Evolutionary conservation across 345 rosid genomes (phyloP).

Genomic region (Corchorus capsularis): DNA sequence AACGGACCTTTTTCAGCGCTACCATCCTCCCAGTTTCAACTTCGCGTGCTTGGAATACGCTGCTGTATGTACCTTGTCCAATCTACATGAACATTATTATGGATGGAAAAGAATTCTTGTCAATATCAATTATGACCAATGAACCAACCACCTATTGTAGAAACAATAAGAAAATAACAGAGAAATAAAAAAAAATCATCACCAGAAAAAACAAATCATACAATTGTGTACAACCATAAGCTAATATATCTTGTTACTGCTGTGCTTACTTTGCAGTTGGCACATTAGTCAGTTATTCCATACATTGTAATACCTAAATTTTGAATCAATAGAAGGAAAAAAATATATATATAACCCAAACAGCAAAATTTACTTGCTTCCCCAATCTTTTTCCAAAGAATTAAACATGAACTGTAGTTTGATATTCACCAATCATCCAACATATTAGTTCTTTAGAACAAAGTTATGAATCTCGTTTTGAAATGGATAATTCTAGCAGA

Average conservation of each 20-base stretch:
- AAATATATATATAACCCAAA: too few relatives aligned
- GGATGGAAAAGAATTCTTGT: slow-evolving; percentile 15
- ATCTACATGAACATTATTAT: slow-evolving; percentile 42
- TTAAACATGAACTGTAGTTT: too few relatives aligned
- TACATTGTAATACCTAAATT: background rate
- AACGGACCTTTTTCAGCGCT: slow-evolving; percentile 78
- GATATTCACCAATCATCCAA: too few relatives aligned
- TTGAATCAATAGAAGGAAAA: too few relatives aligned
- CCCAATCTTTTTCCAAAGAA: too few relatives aligned
- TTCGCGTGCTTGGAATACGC: slow-evolving; percentile 73
- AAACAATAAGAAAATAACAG: background rate
- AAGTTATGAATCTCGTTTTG: background rate
- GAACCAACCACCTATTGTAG: slow-evolving; percentile 2
- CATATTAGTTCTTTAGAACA: background rate
- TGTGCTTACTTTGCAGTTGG: background rate
- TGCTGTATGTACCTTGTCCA: slow-evolving; percentile 93
- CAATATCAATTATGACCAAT: slow-evolving; percentile 3
- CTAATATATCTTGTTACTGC: background rate
- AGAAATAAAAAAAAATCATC: background rate
- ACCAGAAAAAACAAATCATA: background rate
- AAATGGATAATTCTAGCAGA: background rate
- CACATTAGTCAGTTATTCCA: background rate
- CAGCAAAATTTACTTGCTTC: too few relatives aligned
- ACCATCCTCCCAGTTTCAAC: slow-evolving; percentile 66
- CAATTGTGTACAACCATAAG: background rate